Evolutionary conservation across 306 rosid genomes (phyloP), one percentile per base, ranked within the genome.

Genomic region (Hippophae rhamnoides): DNA sequence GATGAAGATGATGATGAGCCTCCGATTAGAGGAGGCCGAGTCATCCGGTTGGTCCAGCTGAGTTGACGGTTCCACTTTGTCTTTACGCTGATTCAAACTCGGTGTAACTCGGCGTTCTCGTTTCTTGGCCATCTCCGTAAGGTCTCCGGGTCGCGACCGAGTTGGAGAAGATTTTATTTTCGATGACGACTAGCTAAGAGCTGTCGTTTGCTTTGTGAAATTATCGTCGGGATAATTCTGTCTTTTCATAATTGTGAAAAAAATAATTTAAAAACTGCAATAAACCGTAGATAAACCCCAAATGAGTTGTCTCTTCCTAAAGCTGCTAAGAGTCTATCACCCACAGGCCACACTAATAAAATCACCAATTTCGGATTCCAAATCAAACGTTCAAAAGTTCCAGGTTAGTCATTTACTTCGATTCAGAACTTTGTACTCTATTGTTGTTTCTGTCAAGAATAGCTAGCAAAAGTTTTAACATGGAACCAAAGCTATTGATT

Each of bases 101-200:
- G 74, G 47, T 0, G 67, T 58, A 52, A 76, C 65, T 67, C 84
- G 82, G 70, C 81, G 83, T 41, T 81, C 89, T 76, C 89, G 76
- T 69, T 79, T 90, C 80, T 78, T 85, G 57, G 80, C 87, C 97
- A 90, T 89, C 49, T 56, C 48, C 52, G 49, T 26, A n/a, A n/a
- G 26, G 31, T 45, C 42, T 0, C 27, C 60, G 51, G 50, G 42
- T 26, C 58, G 18, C 51, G 12, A 27, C 63, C 23, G 46, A 43
- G 44, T 47, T 4, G 11, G 50, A 5, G 12, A 23, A 58, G 42
- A 50, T 58, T 14, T 58, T 31, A 31, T 31, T 31, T 31, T 4
- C 38, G 38, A 0, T 4, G 38, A 31, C 38, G 38, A 31, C 38
- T 4, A 4, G 38, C 38, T 2, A 31, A 31, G 38, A 31, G 38